Conservation (phyloP, 1,284 basidiomycete species). For the Cronartium quercuum region DNA sequence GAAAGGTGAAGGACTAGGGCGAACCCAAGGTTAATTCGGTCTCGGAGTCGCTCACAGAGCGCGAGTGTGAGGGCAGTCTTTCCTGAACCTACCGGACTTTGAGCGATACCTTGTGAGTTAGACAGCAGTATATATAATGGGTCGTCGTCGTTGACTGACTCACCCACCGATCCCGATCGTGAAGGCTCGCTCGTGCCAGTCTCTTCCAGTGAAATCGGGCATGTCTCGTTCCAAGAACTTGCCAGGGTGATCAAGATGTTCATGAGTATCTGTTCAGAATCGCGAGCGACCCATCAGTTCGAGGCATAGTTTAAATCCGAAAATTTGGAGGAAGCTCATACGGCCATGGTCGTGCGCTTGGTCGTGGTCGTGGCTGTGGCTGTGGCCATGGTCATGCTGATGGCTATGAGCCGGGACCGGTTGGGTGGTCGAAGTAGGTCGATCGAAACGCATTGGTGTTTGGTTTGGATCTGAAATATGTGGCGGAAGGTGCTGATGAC, state of each 20-base stretch:
- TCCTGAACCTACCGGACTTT: conserved; percentile 76
- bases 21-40: conserved; percentile 75
- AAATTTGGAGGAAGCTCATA: no score
- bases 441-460: no score
- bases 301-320: no score
- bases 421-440: no score
- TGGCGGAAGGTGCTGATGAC: no score
- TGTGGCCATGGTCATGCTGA: no score
- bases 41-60: conserved; percentile 76
- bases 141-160: conserved; percentile 44
- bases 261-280: conserved; percentile 40
- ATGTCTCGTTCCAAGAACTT: conserved; percentile 88
- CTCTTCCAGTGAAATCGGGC: conserved; percentile 74
- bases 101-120: conserved; percentile 54
- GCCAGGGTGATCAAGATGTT: conserved; percentile 54
- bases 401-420: no score
- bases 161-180: conserved; percentile 95
- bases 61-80: conserved; percentile 92
- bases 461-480: no score
- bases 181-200: conserved; percentile 89
- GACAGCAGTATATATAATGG: conserved; percentile 3
- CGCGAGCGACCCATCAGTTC: no score
- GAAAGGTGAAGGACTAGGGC: background rate
- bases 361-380: no score
- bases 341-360: no score